Evolutionary conservation across 768 basidiomycete genomes (phyloP).

Genomic region (Macrolepiota fuliginosa): DNA sequence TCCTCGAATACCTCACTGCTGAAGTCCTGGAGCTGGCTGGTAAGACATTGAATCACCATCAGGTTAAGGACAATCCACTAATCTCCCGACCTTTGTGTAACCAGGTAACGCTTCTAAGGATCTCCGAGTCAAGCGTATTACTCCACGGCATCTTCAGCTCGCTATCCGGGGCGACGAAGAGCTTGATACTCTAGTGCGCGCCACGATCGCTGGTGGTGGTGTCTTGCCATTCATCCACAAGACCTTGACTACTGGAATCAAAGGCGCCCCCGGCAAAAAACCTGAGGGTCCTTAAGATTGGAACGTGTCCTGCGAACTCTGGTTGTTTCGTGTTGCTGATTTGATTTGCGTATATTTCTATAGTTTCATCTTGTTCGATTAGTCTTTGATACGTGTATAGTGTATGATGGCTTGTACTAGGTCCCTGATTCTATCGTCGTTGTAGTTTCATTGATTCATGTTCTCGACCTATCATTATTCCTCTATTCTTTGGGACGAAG

Average conservation of each 20-base stretch:
- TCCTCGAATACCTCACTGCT: slow-evolving; percentile 94
- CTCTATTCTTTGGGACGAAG: background rate
- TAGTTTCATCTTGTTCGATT: background rate
- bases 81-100: background rate
- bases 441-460: slow-evolving; percentile 1
- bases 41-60: slow-evolving; percentile 32
- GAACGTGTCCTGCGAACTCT: background rate
- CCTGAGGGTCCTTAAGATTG: slow-evolving; percentile 26
- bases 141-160: slow-evolving; percentile 91
- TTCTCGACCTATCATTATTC: slow-evolving; percentile 10
- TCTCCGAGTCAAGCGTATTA: slow-evolving; percentile 95
- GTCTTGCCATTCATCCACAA: slow-evolving; percentile 90
- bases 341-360: background rate
- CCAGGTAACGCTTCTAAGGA: slow-evolving; percentile 96
- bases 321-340: background rate
- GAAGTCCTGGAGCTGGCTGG: slow-evolving; percentile 96
- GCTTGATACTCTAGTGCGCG: slow-evolving; percentile 90
- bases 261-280: slow-evolving; percentile 43
- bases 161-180: slow-evolving; percentile 98
- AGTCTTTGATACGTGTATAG: slow-evolving; percentile 1
- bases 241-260: slow-evolving; percentile 58
- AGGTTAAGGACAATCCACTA: background rate
- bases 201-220: slow-evolving; percentile 91
- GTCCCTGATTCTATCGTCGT: slow-evolving; percentile 1
- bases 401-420: background rate